Evolutionary conservation across 306 rosid genomes (phyloP), one percentile per base, ranked within the genome.

Genomic region (Malus fusca): DNA sequence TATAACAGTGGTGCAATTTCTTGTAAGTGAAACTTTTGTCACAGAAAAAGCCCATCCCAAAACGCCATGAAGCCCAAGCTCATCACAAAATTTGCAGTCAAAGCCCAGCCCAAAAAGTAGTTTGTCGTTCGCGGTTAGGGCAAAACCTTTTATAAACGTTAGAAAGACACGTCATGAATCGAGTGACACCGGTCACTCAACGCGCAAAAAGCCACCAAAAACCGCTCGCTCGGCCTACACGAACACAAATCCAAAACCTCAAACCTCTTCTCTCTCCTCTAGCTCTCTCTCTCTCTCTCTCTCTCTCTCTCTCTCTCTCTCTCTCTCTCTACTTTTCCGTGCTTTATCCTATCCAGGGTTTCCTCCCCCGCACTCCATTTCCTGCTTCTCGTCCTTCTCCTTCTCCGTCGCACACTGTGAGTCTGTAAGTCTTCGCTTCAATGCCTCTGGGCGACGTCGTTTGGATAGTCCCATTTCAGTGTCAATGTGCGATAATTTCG

Each of bases 261-360:
- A 1, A 69, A 15, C 8, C 18, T 21, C 60, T 15, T 61, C 21
- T 61, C 28, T 30, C n/a, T 21, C 28, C 12, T 10, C 44, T 42
- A 26, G 28, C 44, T 40, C 44, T 37, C 42, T 37, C 10, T 13
- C 7, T 33, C 6, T 10, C 8, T 44, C 43, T 40, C 43, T 40
- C 43, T 37, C 42, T 37, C 9, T 13, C 35, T 31, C 6, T 10
- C 42, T 37, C 9, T 13, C 35, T 31, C 6, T 10, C 8, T 46
- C 13, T 23, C 17, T 13, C 5, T 15, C 11, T 22, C 37, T 28
- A 22, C 40, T n/a, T 56, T 15, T 31, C 11, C 23, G 0, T 35
- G 69, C 46, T 73, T 60, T 59, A 74, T 74, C 69, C 52, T 60
- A 61, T 61, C 77, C 60, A 40, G 26, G 11, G 28, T 42, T 42